Conservation (phyloP, 2,329 filamentous ascomycete genomes). For the Colletotrichum spinosum region DNA sequence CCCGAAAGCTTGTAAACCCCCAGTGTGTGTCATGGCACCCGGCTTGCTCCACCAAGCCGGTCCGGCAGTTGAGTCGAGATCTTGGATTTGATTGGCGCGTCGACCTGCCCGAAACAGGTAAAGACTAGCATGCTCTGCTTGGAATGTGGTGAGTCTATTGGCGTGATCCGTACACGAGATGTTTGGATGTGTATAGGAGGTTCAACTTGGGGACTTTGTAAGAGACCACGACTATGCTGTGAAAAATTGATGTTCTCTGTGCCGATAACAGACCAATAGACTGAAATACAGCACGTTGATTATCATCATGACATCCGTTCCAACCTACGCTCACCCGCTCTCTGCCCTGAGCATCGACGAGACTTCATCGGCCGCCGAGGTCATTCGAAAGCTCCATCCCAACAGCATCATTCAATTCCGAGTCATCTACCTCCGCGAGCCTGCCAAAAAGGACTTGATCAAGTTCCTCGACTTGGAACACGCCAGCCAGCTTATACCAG, state of each 20-base stretch:
- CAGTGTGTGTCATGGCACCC: no score
- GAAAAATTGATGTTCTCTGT: background rate
- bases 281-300: no score
- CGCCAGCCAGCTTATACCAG: slow-evolving; percentile 17
- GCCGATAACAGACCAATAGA: background rate
- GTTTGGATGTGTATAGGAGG: no score
- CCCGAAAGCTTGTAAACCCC: no score
- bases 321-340: slow-evolving; percentile 42
- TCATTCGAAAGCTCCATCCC: slow-evolving; percentile 46
- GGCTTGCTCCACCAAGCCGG: no score
- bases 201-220: background rate
- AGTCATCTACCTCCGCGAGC: slow-evolving; percentile 55
- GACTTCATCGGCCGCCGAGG: slow-evolving; percentile 47
- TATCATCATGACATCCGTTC: no score
- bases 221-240: no score
- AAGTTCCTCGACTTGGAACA: slow-evolving; percentile 51
- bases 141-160: background rate
- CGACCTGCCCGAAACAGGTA: background rate
- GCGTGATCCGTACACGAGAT: background rate
- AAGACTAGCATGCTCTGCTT: background rate
- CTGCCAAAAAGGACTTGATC: slow-evolving; percentile 52
- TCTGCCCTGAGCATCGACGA: slow-evolving; percentile 43
- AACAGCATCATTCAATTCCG: slow-evolving; percentile 49
- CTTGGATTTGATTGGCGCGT: slow-evolving; percentile 2
- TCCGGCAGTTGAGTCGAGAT: background rate